Conservation (phyloP, 139 green algal species). For the Asterochloris sp. region DNA sequence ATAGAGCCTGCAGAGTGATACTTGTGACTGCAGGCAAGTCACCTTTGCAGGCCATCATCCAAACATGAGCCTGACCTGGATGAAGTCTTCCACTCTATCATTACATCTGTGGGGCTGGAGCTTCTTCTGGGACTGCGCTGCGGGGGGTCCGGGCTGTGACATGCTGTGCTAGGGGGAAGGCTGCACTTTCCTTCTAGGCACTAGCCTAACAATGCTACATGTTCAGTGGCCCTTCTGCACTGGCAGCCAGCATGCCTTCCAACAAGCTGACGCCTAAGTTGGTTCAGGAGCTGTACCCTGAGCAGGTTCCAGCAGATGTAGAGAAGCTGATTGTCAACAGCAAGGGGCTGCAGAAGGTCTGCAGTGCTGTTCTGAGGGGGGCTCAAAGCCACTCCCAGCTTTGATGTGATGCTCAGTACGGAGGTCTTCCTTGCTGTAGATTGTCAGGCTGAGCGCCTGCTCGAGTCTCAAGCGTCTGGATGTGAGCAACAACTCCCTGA, state of each 20-base stretch:
- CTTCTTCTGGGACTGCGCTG: not conserved
- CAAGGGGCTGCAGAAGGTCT: conserved; percentile 9
- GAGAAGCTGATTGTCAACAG: not conserved
- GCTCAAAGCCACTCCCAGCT: too few species aligned
- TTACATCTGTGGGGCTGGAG: conserved; percentile 41
- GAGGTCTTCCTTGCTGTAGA: not conserved
- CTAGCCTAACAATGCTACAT: not conserved
- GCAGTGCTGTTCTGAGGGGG: not conserved
- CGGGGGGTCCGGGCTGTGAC: not conserved
- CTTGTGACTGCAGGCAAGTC: not conserved
- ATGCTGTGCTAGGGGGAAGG: not conserved
- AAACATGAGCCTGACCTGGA: conserved; percentile 26
- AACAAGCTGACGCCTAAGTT: conserved; percentile 15
- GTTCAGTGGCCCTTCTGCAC: too few species aligned
- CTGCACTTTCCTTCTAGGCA: not conserved
- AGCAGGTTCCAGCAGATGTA: not conserved
- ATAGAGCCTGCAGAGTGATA: conserved; percentile 22
- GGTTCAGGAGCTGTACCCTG: not conserved
- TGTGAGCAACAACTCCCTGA: not conserved
- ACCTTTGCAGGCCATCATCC: not conserved
- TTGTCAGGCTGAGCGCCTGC: conserved; percentile 1
- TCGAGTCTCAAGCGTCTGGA: conserved; percentile 8
- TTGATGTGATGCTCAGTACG: not conserved
- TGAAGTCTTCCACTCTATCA: conserved; percentile 39
- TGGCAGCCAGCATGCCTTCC: not conserved